Base-by-base conservation (phyloP, 257 asterid species). In the Plectranthus barbatus region DNA sequence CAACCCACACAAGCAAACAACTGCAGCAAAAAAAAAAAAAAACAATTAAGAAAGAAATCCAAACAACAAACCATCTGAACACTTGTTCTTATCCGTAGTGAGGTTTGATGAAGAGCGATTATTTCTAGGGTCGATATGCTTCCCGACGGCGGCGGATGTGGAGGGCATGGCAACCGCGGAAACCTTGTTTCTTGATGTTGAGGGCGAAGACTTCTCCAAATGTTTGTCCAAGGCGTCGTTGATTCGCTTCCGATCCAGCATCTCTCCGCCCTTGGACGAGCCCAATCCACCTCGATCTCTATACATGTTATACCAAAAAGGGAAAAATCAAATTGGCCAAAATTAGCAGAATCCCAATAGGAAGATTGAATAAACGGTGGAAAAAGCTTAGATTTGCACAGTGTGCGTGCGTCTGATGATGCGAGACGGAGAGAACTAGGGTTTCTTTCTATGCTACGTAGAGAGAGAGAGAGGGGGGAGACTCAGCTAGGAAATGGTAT, bases 181-280 rank as follows among this genome's bases (percentile, higher is more conserved):
- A 26, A 64, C 79, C 73, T 72, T 71, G 74, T 57, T 77, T 52
- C 81, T 72, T 31, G 86, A 80, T 48, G 83, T 73, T 34, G 86
- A 80, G 23, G 84, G 82, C 3, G 86, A 80, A 4, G 84, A 78
- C 62, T 80, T 83, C 57, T 83, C 89, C 79, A 78, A 73, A 57
- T 73, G 80, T 59, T 77, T 79, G 76, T 79, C 85, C 63, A 79
- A 60, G 15, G 77, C 83, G 60, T 82, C 88, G 73, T 80, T 82
- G 51, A 83, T 76, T 56, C 84, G 80, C 73, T 83, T 83, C 77
- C 89, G 83, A 74, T 82, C 88, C 73, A 77, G 54, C 75, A 72
- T 53, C 51, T 76, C 85, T 12, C 76, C 88, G 20, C 66, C 79
- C 78, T 78, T 81, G 14, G 84, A 76, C n/a, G 79, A 60, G 45